These are phyloP conservation scores for Exsudoporus frostii DNA, from an alignment of 768 basidiomycete species.

Conservation along the genomic window DNA sequence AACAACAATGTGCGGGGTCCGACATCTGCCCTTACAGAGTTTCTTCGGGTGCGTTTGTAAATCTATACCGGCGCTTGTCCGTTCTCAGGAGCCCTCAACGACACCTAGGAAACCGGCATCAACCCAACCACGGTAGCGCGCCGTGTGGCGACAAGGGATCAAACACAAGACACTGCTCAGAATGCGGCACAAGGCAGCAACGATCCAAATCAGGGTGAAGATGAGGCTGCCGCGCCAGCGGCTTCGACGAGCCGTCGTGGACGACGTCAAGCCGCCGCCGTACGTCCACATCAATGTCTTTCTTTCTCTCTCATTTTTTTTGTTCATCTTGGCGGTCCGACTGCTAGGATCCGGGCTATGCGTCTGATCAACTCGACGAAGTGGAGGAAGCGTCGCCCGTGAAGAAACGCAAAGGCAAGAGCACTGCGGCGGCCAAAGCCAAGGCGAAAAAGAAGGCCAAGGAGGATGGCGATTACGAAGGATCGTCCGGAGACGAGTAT, in stretches of 20 bases:
- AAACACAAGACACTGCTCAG: slow-evolving; percentile 23
- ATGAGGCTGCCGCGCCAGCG: background rate
- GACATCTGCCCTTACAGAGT: slow-evolving; percentile 80
- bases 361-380: slow-evolving; percentile 76
- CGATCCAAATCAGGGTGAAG: slow-evolving; percentile 7
- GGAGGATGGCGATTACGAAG: slow-evolving; percentile 46
- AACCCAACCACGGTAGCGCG: slow-evolving; percentile 41
- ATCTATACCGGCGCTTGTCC: background rate
- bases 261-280: slow-evolving; percentile 10
- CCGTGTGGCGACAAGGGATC: slow-evolving; percentile 32
- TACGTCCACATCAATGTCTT: background rate
- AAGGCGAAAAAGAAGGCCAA: slow-evolving; percentile 41
- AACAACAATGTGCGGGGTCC: slow-evolving; percentile 73
- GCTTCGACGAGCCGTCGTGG: slow-evolving; percentile 15
- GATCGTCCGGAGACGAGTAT: slow-evolving; percentile 64
- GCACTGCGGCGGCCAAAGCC: slow-evolving; percentile 38
- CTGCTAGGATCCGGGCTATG: slow-evolving; percentile 43
- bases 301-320: background rate
- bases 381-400: slow-evolving; percentile 40
- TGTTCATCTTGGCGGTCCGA: background rate
- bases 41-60: slow-evolving; percentile 54
- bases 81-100: slow-evolving; percentile 19
- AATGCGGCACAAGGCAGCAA: slow-evolving; percentile 9
- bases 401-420: slow-evolving; percentile 53
- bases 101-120: slow-evolving; percentile 49